These are phyloP conservation scores for Cladosporium halotolerans DNA, from an alignment of 2,329 filamentous ascomycete genomes.

Conservation along the genomic window DNA sequence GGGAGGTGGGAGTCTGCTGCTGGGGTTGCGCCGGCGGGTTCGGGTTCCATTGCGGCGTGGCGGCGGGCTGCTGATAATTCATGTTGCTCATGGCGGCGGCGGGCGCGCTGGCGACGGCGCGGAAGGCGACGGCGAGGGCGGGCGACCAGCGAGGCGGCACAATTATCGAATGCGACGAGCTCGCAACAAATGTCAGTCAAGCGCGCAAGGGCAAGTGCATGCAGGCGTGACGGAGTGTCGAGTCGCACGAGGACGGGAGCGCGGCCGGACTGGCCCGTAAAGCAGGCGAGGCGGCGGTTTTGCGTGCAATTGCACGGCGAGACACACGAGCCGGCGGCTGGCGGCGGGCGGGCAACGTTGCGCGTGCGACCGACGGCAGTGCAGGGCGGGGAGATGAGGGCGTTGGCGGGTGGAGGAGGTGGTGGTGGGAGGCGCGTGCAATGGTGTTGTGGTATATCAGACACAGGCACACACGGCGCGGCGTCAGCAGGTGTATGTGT, in stretches of 20 bases:
- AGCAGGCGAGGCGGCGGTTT: background rate
- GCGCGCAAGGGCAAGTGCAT: constrained; percentile 5
- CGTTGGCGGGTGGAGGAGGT: background rate
- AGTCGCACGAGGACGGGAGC: constrained; percentile 9
- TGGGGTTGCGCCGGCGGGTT: constrained; percentile 19
- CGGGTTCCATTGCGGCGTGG: constrained; percentile 17
- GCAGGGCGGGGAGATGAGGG: background rate
- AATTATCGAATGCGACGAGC: background rate
- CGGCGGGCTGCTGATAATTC: constrained; percentile 19
- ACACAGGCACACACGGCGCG: too few relatives aligned
- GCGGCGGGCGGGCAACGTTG: constrained; percentile 4
- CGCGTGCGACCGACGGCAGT: background rate
- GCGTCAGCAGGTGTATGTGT: background rate
- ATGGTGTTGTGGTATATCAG: too few relatives aligned
- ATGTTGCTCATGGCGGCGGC: constrained; percentile 13
- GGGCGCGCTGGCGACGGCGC: constrained; percentile 3
- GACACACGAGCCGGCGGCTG: constrained; percentile 3
- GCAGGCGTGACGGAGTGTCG: constrained; percentile 10
- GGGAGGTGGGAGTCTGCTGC: constrained; percentile 16
- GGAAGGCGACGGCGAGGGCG: background rate
- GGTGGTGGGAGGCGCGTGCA: too few relatives aligned
- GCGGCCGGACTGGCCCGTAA: constrained; percentile 8
- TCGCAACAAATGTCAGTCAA: background rate
- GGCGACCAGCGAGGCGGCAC: background rate
- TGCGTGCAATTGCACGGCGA: constrained; percentile 1